phyloP scores from a whole-genome alignment of 805 yeast species.

The Komagataella populi region DNA sequence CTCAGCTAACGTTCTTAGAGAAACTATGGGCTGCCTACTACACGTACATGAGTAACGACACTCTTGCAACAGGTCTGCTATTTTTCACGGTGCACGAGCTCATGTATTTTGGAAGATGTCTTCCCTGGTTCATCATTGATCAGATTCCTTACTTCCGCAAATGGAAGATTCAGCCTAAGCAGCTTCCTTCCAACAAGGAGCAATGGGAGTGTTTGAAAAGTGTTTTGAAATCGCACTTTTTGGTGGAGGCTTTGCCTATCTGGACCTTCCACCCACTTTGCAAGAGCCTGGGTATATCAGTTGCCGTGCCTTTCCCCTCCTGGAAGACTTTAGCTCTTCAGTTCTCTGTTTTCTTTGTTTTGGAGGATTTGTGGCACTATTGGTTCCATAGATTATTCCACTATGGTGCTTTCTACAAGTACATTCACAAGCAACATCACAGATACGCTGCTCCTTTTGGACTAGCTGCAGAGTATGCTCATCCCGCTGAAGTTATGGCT shows the following conservation, averaged over 20 bases:
- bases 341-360: conserved; percentile 33
- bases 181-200: conserved; percentile 37
- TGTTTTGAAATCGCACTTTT: conserved; percentile 40
- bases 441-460: conserved; percentile 53
- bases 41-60: conserved; percentile 36
- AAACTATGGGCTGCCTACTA: conserved; percentile 45
- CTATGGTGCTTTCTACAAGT: conserved; percentile 39
- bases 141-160: conserved; percentile 34
- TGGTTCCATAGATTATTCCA: conserved; percentile 47
- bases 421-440: conserved; percentile 48
- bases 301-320: conserved; percentile 40
- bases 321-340: conserved; percentile 26
- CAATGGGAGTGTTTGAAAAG: conserved; percentile 51
- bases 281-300: conserved; percentile 30
- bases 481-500: conserved; percentile 42
- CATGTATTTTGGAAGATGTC: conserved; percentile 44
- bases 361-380: conserved; percentile 49
- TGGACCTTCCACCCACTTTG: conserved; percentile 52
- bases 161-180: conserved; percentile 40
- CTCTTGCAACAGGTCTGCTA: conserved; percentile 42
- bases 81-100: conserved; percentile 42
- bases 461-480: conserved; percentile 47
- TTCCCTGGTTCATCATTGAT: conserved; percentile 46
- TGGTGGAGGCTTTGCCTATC: conserved; percentile 47
- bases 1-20: conserved; percentile 28